Base-by-base conservation (phyloP, 768 basidiomycete species). In the Lyophyllum semitale region DNA sequence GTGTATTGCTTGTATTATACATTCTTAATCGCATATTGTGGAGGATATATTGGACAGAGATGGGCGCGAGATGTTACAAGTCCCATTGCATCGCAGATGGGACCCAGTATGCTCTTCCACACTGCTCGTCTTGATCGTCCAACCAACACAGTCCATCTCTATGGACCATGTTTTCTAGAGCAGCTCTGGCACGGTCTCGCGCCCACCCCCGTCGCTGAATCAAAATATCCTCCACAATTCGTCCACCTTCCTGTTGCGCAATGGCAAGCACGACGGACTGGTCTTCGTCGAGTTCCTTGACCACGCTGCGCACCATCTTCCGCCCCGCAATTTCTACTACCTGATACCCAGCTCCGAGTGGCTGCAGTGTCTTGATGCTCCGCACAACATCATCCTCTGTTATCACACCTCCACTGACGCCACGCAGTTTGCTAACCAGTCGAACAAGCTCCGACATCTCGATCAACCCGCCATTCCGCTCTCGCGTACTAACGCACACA, bases 101-200 rank as follows among this genome's bases (percentile, higher is more conserved):
- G 11, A 96, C 79, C 94, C 94, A 98, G 67, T 93, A 96, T 22
- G 85, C 83, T 54, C 79, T 77, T 26, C 85, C 84, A 27, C 73
- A 76, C 15, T 66, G 68, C 60, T 85, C 84, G 50, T 90, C 92
- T 70, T 97, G 94, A 23, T 92, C 88, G 65, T 99, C 97, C 27
- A 98, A 66, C 97, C 97, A 99, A 55, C 93, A 95, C 23, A 96
- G 74, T 1, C 95, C 97, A 59, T 98, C 95, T 25, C 89, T 79
- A 58, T 93, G 77, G 13, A 95, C 80, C 86, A 96, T 95, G 58
- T 95, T 95, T 63, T 94, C 88, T 63, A 98, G 70, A 1, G 89
- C 95, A 11, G 84, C 80, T 45, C 80, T 77, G 4, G 91, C 88
- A 25, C 97, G 81, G 33, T 90, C 89, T 46, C 78, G 69, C 1